Evolutionary conservation across 306 rosid species (phyloP).

Genomic region (Castanea mollissima): DNA sequence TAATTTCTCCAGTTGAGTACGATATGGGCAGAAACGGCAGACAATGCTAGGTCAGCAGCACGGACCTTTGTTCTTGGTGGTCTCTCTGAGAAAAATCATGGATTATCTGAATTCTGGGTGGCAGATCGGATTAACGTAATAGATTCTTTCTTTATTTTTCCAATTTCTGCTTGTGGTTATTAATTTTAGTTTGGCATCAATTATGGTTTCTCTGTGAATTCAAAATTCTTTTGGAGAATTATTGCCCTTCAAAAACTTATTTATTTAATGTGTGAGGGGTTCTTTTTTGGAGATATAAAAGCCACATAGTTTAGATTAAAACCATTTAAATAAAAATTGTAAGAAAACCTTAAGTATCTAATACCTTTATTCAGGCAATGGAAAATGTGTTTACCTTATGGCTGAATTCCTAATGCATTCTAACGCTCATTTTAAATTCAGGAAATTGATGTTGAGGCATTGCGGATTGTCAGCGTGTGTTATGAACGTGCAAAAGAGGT

Average conservation of each 20-base stretch:
- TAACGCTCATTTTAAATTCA: slow-evolving; percentile 27
- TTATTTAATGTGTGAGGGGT: too few species aligned
- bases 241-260: too few species aligned
- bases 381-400: not conserved
- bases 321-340: not conserved
- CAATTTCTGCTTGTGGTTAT: slow-evolving; percentile 3
- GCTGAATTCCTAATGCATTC: not conserved
- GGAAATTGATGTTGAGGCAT: slow-evolving; percentile 85
- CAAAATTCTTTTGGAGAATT: too few species aligned
- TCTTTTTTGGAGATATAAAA: too few species aligned
- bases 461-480: slow-evolving; percentile 59
- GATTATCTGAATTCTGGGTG: slow-evolving; percentile 75
- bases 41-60: slow-evolving; percentile 91
- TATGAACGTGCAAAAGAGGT: slow-evolving; percentile 93
- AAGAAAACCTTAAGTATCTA: not conserved
- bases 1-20: slow-evolving; percentile 71
- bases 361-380: not conserved
- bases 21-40: slow-evolving; percentile 98
- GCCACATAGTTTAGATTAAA: not conserved
- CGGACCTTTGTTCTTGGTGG: slow-evolving; percentile 87
- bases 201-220: not conserved
- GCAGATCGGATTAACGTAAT: slow-evolving; percentile 86
- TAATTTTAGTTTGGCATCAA: slow-evolving; percentile 3
- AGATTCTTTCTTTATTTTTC: slow-evolving; percentile 21
- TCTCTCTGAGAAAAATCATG: slow-evolving; percentile 81